A percentile compares a stretch with the other conserved stretches of the same genome.
Evolutionary conservation across 2,329 filamentous ascomycete genomes (phyloP).

Genomic region (Nothophaeocryptopus gaeumannii): DNA sequence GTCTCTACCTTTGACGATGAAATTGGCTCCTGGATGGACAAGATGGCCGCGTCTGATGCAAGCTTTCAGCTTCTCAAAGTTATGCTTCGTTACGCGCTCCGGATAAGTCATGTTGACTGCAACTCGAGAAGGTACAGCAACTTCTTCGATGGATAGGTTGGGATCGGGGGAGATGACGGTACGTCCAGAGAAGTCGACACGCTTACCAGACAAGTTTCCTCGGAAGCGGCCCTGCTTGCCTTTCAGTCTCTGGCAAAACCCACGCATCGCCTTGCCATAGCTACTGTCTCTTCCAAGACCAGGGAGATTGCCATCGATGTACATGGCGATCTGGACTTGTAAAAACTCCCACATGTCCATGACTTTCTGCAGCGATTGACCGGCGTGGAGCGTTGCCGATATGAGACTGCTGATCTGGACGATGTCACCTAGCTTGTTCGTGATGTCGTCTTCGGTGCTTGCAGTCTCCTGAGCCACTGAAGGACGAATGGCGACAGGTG

Average conservation of each 20-base stretch:
- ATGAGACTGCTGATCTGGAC: conserved; percentile 88
- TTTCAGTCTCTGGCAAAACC: conserved; percentile 92
- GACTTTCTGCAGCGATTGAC: conserved; percentile 79
- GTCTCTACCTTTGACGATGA: conserved; percentile 68
- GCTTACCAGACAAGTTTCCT: conserved; percentile 94
- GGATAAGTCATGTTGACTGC: conserved; percentile 96
- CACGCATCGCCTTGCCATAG: conserved; percentile 82
- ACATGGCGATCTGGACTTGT: conserved; percentile 92
- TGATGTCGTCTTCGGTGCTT: conserved; percentile 94
- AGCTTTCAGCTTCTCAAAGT: conserved; percentile 74
- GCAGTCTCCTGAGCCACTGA: conserved; percentile 91
- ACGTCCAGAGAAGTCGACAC: conserved; percentile 95
- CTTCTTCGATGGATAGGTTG: conserved; percentile 88
- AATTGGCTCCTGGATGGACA: conserved; percentile 85
- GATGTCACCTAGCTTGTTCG: conserved; percentile 94
- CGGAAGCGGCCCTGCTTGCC: conserved; percentile 97
- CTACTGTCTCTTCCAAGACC: conserved; percentile 79
- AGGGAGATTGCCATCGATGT: conserved; percentile 94
- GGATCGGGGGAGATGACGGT: conserved; percentile 98
- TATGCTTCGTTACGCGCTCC: conserved; percentile 79
- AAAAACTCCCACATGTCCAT: conserved; percentile 99
- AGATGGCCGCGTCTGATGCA: conserved; percentile 73
- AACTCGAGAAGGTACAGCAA: conserved; percentile 86
- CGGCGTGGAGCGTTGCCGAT: conserved; percentile 75
- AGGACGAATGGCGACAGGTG: conserved; percentile 88